Percentiles rank a stretch among this genome's conserved stretches.
Conservation (phyloP, 257 asterid genomes). For the Salvia splendens region DNA sequence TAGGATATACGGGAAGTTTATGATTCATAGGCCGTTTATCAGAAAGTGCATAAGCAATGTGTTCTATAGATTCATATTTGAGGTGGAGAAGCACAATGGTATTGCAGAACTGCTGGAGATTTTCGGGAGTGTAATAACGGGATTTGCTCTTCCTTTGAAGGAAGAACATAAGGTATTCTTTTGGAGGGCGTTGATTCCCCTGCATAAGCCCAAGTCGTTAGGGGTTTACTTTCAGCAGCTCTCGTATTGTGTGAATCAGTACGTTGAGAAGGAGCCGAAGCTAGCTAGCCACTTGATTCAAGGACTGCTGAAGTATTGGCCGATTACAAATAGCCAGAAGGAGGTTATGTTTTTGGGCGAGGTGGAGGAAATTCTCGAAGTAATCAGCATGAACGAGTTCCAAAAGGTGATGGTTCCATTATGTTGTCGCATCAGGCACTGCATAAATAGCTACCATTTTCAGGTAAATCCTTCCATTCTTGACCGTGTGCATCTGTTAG, state of each 20-base stretch:
- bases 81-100: conserved; percentile 76
- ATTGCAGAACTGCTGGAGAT: conserved; percentile 83
- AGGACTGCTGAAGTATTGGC: conserved; percentile 87
- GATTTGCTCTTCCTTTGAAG: conserved; percentile 82
- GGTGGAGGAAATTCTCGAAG: conserved; percentile 80
- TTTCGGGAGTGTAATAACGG: conserved; percentile 87
- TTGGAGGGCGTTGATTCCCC: conserved; percentile 64
- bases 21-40: conserved; percentile 78
- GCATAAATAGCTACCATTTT: conserved; percentile 75
- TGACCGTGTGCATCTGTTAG: not conserved
- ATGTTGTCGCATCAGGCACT: conserved; percentile 64
- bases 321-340: conserved; percentile 77
- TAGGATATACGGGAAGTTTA: conserved; percentile 82
- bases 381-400: conserved; percentile 66
- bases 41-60: conserved; percentile 68
- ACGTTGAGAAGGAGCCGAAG: conserved; percentile 80
- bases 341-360: conserved; percentile 93
- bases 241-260: conserved; percentile 70
- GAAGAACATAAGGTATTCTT: conserved; percentile 84
- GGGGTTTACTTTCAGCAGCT: conserved; percentile 83
- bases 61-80: conserved; percentile 66
- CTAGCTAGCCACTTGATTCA: conserved; percentile 60
- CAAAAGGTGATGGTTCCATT: conserved; percentile 77
- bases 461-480: conserved; percentile 52
- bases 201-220: conserved; percentile 81